phyloP scores from a whole-genome alignment of 352 stramenopile genomes.

The Globisporangium okanoganense region DNA sequence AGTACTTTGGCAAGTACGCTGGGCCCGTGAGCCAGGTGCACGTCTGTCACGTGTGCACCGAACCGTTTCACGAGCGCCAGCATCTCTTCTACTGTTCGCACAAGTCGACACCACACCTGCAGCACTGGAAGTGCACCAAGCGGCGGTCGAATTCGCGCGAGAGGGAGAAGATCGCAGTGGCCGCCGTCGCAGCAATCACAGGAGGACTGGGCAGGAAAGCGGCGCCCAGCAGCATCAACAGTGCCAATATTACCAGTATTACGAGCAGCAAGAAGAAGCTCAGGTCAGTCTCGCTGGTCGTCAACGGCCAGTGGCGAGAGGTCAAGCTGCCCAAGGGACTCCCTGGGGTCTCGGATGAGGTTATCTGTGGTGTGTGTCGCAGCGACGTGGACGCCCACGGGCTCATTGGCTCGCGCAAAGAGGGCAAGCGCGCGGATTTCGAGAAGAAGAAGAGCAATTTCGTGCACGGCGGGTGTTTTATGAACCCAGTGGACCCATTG shows the following conservation, averaged over 20 bases:
- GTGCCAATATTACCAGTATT: constrained; percentile 1
- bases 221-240: not conserved
- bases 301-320: constrained; percentile 54
- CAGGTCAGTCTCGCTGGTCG: constrained; percentile 44
- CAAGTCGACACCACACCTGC: constrained; percentile 34
- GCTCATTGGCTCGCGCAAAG: constrained; percentile 48
- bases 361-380: constrained; percentile 60
- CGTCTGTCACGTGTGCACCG: constrained; percentile 59
- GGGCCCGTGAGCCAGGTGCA: constrained; percentile 55
- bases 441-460: constrained; percentile 60
- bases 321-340: constrained; percentile 52
- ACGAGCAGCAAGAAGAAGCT: constrained; percentile 48
- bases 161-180: constrained; percentile 20
- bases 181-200: constrained; percentile 11
- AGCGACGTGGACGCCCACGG: constrained; percentile 45
- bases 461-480: constrained; percentile 55
- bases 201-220: not conserved
- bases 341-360: constrained; percentile 37
- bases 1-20: constrained; percentile 51
- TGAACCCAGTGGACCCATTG: constrained; percentile 31
- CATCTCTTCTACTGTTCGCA: constrained; percentile 74
- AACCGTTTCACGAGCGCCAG: constrained; percentile 70
- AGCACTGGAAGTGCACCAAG: constrained; percentile 82
- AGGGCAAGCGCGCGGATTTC: constrained; percentile 45
- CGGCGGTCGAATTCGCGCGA: constrained; percentile 28